Conservation (phyloP, 257 asterid species). For the Lycium barbarum region DNA sequence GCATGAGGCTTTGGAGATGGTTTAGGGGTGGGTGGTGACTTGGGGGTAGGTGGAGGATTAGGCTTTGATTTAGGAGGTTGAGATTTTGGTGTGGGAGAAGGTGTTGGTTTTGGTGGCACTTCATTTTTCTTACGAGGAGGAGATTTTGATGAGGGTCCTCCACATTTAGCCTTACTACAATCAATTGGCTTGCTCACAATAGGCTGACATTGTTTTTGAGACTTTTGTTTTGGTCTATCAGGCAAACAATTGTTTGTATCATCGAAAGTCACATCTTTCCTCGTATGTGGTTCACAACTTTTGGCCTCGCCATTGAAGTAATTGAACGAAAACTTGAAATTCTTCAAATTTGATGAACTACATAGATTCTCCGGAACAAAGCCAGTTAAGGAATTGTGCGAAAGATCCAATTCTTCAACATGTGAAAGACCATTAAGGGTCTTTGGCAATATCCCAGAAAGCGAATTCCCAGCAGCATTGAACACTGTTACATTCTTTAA, state of each 20-base stretch:
- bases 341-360: slow-evolving; percentile 34
- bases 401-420: slow-evolving; percentile 40
- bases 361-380: slow-evolving; percentile 43
- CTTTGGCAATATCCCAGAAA: slow-evolving; percentile 42
- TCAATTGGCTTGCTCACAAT: slow-evolving; percentile 42
- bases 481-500: slow-evolving; percentile 26
- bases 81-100: background rate
- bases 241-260: slow-evolving; percentile 47
- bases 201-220: slow-evolving; percentile 36
- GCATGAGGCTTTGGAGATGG: background rate
- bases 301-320: slow-evolving; percentile 40
- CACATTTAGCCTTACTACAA: slow-evolving; percentile 42
- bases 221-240: slow-evolving; percentile 37
- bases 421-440: slow-evolving; percentile 34
- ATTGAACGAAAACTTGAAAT: slow-evolving; percentile 37
- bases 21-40: background rate
- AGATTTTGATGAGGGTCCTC: background rate
- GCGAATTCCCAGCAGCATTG: slow-evolving; percentile 37
- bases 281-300: slow-evolving; percentile 28
- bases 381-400: slow-evolving; percentile 40
- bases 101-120: background rate
- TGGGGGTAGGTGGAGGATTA: background rate
- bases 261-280: slow-evolving; percentile 27
- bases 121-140: background rate
- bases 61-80: background rate